Evolutionary conservation across 768 basidiomycete genomes (phyloP).

Genomic region (Lyophyllum semitale): DNA sequence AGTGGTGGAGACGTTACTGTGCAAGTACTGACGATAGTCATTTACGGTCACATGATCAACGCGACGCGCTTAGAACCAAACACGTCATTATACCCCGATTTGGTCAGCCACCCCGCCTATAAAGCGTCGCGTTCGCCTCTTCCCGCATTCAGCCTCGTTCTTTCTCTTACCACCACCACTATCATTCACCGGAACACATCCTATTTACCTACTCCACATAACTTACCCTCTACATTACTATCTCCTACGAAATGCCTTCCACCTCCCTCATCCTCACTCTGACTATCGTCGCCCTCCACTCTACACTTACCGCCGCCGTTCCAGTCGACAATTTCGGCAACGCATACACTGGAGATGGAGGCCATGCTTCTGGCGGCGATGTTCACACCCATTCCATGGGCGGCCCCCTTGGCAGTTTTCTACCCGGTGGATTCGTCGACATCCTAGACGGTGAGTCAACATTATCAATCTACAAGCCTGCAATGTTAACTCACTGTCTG

Average conservation of each 20-base stretch:
- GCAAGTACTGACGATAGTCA: background rate
- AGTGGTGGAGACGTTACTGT: background rate
- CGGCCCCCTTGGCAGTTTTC: constrained; percentile 1
- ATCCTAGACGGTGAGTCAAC: constrained; percentile 28
- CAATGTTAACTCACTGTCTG: background rate
- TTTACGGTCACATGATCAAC: constrained; percentile 16
- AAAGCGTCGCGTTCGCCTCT: constrained; percentile 13
- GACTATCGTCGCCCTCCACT: constrained; percentile 19
- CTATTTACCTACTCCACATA: constrained; percentile 19
- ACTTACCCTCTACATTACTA: constrained; percentile 15
- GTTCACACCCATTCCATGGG: constrained; percentile 10
- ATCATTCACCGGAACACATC: constrained; percentile 17
- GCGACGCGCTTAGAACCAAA: constrained; percentile 22
- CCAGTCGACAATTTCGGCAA: constrained; percentile 31
- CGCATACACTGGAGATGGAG: constrained; percentile 34
- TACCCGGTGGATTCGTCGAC: constrained; percentile 21
- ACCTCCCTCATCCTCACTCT: constrained; percentile 24
- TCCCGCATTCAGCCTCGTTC: constrained; percentile 7
- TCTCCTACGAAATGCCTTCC: constrained; percentile 24
- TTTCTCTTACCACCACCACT: constrained; percentile 24
- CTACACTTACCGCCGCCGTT: constrained; percentile 24
- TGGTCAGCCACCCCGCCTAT: constrained; percentile 18
- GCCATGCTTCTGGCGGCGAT: constrained; percentile 34
- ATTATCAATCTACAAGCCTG: background rate
- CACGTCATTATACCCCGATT: constrained; percentile 19